Percentiles rank a stretch among this genome's conserved stretches.
These are phyloP conservation scores for Cudoniella acicularis DNA, from an alignment of 495 filamentous ascomycete genomes.

Conservation along the genomic window DNA sequence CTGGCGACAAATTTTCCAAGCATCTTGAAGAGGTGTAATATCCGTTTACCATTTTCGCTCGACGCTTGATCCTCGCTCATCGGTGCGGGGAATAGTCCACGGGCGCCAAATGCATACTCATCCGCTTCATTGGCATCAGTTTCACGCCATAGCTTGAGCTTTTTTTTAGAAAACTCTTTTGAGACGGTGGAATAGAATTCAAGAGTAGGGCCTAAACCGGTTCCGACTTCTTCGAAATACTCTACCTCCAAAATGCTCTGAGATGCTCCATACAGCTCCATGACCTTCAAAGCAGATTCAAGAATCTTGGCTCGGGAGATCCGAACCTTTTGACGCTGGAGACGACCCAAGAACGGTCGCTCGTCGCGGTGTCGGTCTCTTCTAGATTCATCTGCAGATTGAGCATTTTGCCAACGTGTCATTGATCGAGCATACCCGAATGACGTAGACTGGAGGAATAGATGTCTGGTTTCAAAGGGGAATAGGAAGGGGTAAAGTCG, in stretches of 20 bases:
- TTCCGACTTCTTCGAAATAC: conserved; percentile 98
- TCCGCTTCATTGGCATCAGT: conserved; percentile 70
- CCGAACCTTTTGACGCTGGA: conserved; percentile 95
- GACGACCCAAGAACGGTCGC: conserved; percentile 83
- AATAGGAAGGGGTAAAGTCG: conserved; percentile 97
- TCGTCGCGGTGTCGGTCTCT: conserved; percentile 84
- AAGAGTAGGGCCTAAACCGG: conserved; percentile 90
- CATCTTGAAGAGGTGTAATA: conserved; percentile 85
- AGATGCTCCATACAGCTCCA: conserved; percentile 96
- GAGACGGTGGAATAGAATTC: conserved; percentile 99
- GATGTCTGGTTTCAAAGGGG: conserved; percentile 94
- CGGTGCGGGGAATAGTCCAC: conserved; percentile 88
- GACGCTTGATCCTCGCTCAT: conserved; percentile 76
- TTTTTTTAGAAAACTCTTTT: conserved; percentile 95
- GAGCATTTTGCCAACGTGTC: conserved; percentile 93
- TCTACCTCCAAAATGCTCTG: conserved; percentile 96
- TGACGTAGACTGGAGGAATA: conserved; percentile 96
- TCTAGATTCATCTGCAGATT: conserved; percentile 71
- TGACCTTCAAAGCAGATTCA: conserved; percentile 97
- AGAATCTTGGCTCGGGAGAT: conserved; percentile 90
- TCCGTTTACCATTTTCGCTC: conserved; percentile 72
- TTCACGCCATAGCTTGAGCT: conserved; percentile 93
- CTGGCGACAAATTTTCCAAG: conserved; percentile 97
- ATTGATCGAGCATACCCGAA: conserved; percentile 98
- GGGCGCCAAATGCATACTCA: conserved; percentile 83